Conservation (phyloP, 352 stramenopile genomes). For the Pythium apleroticum region DNA sequence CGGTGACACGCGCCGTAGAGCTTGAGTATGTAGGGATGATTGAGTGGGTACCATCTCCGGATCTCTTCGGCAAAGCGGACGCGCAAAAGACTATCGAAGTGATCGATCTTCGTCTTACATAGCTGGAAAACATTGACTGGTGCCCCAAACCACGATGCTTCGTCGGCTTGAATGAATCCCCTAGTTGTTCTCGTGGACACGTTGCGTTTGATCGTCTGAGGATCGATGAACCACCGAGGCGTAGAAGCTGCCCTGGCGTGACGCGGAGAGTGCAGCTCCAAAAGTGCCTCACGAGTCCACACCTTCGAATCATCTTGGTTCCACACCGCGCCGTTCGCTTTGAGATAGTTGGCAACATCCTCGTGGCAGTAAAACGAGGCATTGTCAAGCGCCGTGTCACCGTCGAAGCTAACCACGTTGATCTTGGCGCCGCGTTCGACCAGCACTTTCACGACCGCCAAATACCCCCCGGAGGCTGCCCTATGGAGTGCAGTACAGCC, state of each 20-base stretch:
- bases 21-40: slow-evolving; percentile 17
- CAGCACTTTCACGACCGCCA: background rate
- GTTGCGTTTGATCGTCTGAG: background rate
- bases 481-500: background rate
- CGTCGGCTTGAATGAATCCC: background rate
- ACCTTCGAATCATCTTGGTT: slow-evolving; percentile 4
- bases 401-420: background rate
- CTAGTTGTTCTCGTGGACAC: background rate
- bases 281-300: slow-evolving; percentile 2
- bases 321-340: background rate
- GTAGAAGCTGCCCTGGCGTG: background rate
- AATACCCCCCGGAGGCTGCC: background rate
- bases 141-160: background rate
- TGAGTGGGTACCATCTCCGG: slow-evolving; percentile 9
- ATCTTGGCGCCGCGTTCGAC: background rate
- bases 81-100: background rate
- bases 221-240: slow-evolving; percentile 13
- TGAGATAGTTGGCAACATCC: slow-evolving; percentile 7
- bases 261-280: slow-evolving; percentile 5
- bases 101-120: background rate
- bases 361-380: background rate
- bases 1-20: slow-evolving; percentile 17
- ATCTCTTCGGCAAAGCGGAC: background rate
- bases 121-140: slow-evolving; percentile 9
- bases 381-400: background rate